Evolutionary conservation across 164 flowering plant species (phyloP).

Genomic region (Sedum album): DNA sequence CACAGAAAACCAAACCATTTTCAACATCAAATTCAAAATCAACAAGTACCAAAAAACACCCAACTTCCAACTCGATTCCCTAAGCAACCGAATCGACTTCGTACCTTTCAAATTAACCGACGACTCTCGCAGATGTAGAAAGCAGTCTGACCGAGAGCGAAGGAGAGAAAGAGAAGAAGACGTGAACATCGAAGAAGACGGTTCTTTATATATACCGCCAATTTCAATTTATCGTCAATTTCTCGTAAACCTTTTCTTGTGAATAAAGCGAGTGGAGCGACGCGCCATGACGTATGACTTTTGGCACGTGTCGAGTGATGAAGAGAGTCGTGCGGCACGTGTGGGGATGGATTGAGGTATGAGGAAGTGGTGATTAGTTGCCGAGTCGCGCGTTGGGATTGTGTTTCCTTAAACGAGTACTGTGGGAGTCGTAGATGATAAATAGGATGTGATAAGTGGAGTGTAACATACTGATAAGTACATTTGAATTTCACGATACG

Average conservation of each 20-base stretch:
- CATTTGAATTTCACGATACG: too few relatives aligned
- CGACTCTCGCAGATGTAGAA: not conserved
- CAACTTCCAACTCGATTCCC: not conserved
- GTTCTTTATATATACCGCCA: not conserved
- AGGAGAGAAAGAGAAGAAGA: not conserved
- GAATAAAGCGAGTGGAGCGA: not conserved
- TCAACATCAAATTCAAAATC: too few relatives aligned
- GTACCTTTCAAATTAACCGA: too few relatives aligned
- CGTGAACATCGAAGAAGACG: conserved; percentile 5
- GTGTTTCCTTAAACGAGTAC: not conserved
- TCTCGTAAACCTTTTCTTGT: not conserved
- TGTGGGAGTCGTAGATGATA: not conserved
- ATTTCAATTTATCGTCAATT: not conserved
- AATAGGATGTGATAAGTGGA: not conserved
- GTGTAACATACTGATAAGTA: not conserved
- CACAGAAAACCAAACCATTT: too few relatives aligned
- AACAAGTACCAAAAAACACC: too few relatives aligned
- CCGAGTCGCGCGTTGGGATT: conserved; percentile 1
- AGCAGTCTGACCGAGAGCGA: not conserved
- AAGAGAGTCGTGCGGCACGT: not conserved
- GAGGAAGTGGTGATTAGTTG: not conserved
- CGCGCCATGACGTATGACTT: not conserved
- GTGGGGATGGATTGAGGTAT: not conserved
- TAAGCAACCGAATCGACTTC: too few relatives aligned
- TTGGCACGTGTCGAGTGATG: not conserved